These are phyloP conservation scores for Euphorbia peplus DNA, from an alignment of 345 rosid species.

Conservation along the genomic window DNA sequence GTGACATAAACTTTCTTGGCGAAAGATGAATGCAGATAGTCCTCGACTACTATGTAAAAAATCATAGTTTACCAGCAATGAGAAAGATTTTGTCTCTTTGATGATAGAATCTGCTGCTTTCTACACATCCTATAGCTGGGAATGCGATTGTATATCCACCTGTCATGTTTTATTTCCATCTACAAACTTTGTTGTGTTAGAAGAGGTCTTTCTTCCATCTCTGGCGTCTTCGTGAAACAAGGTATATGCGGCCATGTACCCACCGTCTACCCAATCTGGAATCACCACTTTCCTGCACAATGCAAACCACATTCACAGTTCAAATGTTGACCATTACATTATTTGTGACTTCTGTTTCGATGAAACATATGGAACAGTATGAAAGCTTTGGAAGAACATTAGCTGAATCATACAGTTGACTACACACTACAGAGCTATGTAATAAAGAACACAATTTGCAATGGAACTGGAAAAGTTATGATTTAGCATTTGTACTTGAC, in stretches of 20 bases:
- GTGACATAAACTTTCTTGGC: too few relatives aligned
- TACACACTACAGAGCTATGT: neutral
- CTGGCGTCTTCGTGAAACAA: slow-evolving; percentile 59
- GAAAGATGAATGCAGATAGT: too few relatives aligned
- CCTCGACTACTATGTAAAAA: too few relatives aligned
- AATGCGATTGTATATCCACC: neutral
- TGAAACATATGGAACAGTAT: neutral
- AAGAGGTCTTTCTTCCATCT: slow-evolving; percentile 33
- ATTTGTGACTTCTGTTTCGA: neutral
- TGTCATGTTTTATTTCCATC: neutral
- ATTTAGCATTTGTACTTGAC: too few relatives aligned
- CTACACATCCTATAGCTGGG: neutral
- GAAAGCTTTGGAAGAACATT: neutral
- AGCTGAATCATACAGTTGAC: neutral
- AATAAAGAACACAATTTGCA: neutral
- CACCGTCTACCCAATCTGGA: slow-evolving; percentile 65
- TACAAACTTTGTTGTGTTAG: neutral
- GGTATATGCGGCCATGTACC: slow-evolving; percentile 89
- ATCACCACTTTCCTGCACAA: slow-evolving; percentile 53
- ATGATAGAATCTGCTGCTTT: neutral
- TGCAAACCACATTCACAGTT: slow-evolving; percentile 1
- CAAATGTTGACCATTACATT: neutral
- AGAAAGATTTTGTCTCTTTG: neutral
- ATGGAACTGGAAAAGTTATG: too few relatives aligned
- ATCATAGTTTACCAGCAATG: too few relatives aligned